Evolutionary conservation across 2,329 filamentous ascomycete genomes (phyloP).

Genomic region (Cordyceps militaris): DNA sequence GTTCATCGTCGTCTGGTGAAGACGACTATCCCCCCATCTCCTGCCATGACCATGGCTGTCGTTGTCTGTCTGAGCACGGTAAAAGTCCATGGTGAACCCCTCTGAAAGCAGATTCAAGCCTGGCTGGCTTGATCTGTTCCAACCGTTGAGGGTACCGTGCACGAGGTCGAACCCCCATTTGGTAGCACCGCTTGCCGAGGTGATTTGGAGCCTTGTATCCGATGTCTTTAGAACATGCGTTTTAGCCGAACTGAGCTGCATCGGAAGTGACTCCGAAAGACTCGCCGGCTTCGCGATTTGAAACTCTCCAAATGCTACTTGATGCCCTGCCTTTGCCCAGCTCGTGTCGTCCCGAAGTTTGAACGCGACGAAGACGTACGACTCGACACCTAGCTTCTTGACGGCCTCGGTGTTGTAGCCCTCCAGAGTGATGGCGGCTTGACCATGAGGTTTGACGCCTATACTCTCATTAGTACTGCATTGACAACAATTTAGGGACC

Average conservation of each 20-base stretch:
- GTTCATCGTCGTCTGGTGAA: constrained; percentile 41
- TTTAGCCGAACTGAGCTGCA: constrained; percentile 17
- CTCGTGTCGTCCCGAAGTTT: constrained; percentile 32
- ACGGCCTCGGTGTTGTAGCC: constrained; percentile 22
- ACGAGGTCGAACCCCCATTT: constrained; percentile 39
- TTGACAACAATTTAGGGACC: not conserved
- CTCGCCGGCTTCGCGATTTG: constrained; percentile 29
- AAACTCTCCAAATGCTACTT: constrained; percentile 44
- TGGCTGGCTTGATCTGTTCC: constrained; percentile 27
- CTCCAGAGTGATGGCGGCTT: constrained; percentile 25
- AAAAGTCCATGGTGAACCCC: constrained; percentile 46
- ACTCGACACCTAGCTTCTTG: constrained; percentile 26
- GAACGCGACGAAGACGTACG: constrained; percentile 45
- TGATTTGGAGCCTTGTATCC: constrained; percentile 25
- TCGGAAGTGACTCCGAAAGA: constrained; percentile 19
- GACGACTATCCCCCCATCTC: constrained; percentile 45
- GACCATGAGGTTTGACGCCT: constrained; percentile 34
- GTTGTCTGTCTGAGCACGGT: constrained; percentile 61
- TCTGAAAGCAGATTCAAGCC: constrained; percentile 35
- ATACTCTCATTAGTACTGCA: constrained; percentile 21
- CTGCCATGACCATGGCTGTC: constrained; percentile 50
- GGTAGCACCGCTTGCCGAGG: constrained; percentile 26
- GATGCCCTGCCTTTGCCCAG: constrained; percentile 47
- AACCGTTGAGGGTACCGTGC: constrained; percentile 35
- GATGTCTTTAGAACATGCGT: constrained; percentile 18